phyloP scores from a whole-genome alignment of 2,329 filamentous ascomycete genomes.

The Aspergillus persii region DNA sequence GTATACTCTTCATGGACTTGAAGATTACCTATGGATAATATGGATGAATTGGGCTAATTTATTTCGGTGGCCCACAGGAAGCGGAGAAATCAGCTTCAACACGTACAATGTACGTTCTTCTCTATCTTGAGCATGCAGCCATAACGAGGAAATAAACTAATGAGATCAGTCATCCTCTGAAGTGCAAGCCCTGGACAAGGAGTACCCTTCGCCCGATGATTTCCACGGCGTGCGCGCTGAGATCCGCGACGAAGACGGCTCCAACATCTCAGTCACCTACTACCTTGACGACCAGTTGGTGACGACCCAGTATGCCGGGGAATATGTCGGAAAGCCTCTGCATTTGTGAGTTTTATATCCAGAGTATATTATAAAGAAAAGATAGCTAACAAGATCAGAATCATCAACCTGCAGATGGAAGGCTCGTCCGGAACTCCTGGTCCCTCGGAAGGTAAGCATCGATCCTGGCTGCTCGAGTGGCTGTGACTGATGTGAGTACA shows the following conservation, averaged over 20 bases:
- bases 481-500: neutral
- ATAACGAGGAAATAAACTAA: neutral
- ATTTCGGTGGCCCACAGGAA: constrained; percentile 13
- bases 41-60: neutral
- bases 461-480: neutral
- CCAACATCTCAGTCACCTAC: constrained; percentile 54
- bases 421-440: constrained; percentile 18
- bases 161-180: constrained; percentile 38
- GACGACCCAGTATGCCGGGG: constrained; percentile 51
- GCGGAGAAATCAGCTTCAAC: constrained; percentile 31
- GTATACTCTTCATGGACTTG: neutral
- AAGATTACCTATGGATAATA: too few species aligned
- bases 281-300: constrained; percentile 53
- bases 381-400: neutral
- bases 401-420: constrained; percentile 29
- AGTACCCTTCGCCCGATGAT: constrained; percentile 46
- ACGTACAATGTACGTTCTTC: constrained; percentile 18
- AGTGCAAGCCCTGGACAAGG: constrained; percentile 49
- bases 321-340: constrained; percentile 50
- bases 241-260: constrained; percentile 52
- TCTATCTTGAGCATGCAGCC: too few species aligned
- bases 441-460: constrained; percentile 10
- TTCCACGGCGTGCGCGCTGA: constrained; percentile 54
- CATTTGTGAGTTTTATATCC: constrained; percentile 15
- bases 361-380: too few species aligned